A percentile compares a stretch with the other conserved stretches of the same genome.
Conservation (phyloP, 441 rosid species). For the Syzygium malaccense region DNA sequence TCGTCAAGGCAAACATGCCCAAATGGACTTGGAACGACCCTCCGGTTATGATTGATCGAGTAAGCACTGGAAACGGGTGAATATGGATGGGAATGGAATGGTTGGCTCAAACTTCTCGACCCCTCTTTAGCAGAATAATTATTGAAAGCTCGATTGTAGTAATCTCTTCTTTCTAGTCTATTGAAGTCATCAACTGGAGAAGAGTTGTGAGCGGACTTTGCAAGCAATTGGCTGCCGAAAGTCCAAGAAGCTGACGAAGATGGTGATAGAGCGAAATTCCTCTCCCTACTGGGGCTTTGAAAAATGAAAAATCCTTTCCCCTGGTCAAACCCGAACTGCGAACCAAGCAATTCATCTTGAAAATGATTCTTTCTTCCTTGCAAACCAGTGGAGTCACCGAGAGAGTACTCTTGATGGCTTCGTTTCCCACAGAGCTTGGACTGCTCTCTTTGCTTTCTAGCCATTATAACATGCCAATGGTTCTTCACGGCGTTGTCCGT, state of each 20-base stretch:
- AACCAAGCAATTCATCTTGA: conserved; percentile 17
- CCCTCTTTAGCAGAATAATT: conserved; percentile 9
- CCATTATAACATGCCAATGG: conserved; percentile 66
- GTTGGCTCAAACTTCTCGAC: conserved; percentile 16
- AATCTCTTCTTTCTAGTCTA: conserved; percentile 9
- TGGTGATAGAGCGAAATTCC: conserved; percentile 22
- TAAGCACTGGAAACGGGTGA: conserved; percentile 15
- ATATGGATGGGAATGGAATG: conserved; percentile 15
- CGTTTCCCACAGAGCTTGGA: conserved; percentile 29
- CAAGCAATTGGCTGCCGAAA: conserved; percentile 7
- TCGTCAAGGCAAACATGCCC: conserved; percentile 20
- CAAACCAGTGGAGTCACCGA: neutral
- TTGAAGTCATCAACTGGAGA: conserved; percentile 14
- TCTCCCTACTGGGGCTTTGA: conserved; percentile 25
- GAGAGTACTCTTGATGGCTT: conserved; percentile 17
- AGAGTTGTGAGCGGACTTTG: conserved; percentile 13
- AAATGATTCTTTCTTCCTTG: conserved; percentile 24
- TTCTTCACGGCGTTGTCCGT: conserved; percentile 62
- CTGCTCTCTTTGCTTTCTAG: conserved; percentile 48
- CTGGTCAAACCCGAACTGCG: conserved; percentile 23
- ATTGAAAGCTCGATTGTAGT: neutral
- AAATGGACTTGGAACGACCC: conserved; percentile 30
- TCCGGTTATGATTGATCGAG: conserved; percentile 14
- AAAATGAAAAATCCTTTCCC: conserved; percentile 20
- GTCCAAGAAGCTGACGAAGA: conserved; percentile 27